phyloP scores from a whole-genome alignment of 2,329 filamentous ascomycete genomes.

The Microcyclosporella mali region DNA sequence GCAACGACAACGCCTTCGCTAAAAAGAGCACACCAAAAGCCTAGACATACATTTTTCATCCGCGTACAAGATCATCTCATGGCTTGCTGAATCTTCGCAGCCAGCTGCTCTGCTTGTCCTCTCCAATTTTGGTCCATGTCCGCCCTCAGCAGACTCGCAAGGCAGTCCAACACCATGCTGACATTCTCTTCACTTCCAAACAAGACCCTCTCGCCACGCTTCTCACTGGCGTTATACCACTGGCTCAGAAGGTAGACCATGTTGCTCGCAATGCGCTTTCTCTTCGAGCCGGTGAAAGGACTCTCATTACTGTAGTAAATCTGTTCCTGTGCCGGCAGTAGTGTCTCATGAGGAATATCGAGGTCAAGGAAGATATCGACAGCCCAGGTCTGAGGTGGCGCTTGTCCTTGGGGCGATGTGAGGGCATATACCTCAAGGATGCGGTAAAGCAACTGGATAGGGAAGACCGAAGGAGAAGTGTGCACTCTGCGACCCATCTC shows the following conservation, averaged over 20 bases:
- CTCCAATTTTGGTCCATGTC: conserved; percentile 20
- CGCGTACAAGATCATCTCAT: conserved; percentile 9
- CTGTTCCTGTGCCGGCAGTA: conserved; percentile 57
- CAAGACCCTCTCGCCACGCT: conserved; percentile 46
- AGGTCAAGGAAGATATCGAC: conserved; percentile 61
- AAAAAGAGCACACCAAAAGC: conserved; percentile 2
- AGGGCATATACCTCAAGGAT: conserved; percentile 51
- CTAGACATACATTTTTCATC: background rate
- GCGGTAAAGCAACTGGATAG: conserved; percentile 42
- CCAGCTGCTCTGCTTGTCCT: conserved; percentile 19
- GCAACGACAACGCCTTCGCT: conserved; percentile 8
- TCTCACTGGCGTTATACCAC: conserved; percentile 55
- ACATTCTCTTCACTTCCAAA: conserved; percentile 58
- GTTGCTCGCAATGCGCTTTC: conserved; percentile 54
- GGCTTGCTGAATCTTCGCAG: conserved; percentile 10
- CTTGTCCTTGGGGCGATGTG: conserved; percentile 45
- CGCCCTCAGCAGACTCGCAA: conserved; percentile 19
- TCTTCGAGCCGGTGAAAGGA: conserved; percentile 54
- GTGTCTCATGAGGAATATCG: conserved; percentile 54
- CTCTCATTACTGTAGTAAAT: conserved; percentile 63
- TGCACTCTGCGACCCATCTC: conserved; percentile 50
- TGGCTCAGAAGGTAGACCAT: conserved; percentile 55
- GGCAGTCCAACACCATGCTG: conserved; percentile 33
- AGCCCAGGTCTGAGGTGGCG: conserved; percentile 53
- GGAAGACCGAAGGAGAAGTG: conserved; percentile 28